Evolutionary conservation across 1,284 basidiomycete genomes (phyloP).

Genomic region (Polyporus tsugae): DNA sequence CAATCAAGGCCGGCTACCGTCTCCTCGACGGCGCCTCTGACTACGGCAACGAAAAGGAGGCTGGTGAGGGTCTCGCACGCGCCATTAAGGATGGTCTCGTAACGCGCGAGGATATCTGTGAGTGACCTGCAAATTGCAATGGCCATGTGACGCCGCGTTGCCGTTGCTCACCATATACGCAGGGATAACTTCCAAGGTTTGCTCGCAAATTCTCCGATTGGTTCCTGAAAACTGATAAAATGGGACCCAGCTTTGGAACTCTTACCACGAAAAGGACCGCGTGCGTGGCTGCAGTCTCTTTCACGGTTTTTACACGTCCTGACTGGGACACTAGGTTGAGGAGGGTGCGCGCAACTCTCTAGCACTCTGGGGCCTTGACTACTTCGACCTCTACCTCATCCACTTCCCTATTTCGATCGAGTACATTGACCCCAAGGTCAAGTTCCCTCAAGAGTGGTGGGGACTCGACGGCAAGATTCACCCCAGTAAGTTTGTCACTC

Average conservation of each 20-base stretch:
- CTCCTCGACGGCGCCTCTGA: constrained; percentile 86
- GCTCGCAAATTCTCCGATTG: constrained; percentile 29
- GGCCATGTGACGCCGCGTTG: constrained; percentile 18
- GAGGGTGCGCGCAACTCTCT: constrained; percentile 69
- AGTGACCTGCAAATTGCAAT: constrained; percentile 41
- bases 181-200: constrained; percentile 77
- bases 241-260: constrained; percentile 76
- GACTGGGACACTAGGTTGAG: constrained; percentile 51
- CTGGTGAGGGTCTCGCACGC: constrained; percentile 75
- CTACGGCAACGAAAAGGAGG: constrained; percentile 90
- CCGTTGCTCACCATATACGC: constrained; percentile 11
- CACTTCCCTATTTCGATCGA: constrained; percentile 83
- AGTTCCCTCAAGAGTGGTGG: constrained; percentile 84
- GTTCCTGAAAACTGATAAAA: constrained; percentile 27
- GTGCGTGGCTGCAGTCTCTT: constrained; percentile 47
- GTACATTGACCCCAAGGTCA: constrained; percentile 78
- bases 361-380: constrained; percentile 78
- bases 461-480: constrained; percentile 70
- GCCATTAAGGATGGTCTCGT: constrained; percentile 81
- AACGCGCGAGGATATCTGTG: constrained; percentile 81
- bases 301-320: constrained; percentile 8
- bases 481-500: constrained; percentile 51
- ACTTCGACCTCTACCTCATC: constrained; percentile 80
- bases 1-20: constrained; percentile 79
- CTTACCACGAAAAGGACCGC: constrained; percentile 77